Evolutionary conservation across 768 basidiomycete species (phyloP), one percentile per base, ranked within the genome.

Genomic region (Serendipita vermifera): DNA sequence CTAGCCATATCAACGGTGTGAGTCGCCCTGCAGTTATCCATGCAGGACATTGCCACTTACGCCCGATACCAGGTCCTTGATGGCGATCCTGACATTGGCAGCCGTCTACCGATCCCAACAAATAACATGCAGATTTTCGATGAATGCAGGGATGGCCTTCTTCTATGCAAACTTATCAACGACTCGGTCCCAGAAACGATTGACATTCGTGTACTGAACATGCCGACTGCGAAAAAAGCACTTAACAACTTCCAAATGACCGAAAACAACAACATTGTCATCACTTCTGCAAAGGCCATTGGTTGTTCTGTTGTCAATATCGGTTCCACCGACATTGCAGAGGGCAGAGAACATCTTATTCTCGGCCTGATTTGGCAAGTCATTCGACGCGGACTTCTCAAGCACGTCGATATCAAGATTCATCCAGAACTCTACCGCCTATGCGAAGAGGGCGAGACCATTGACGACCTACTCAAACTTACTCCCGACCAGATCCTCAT

Each of bases 241-340:
- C 77, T 99, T 43, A 99, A 99, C 66, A 89, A 90, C 0, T 99
- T 99, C 80, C 92, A 99, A 65, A 97, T 97, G 64, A 98, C 96
- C 0, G 96, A 99, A 69, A 98, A 98, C 75, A 98, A 99, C 77
- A 99, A 98, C 70, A 96, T 99, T 65, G 94, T 98, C 65, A 96
- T 99, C 70, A 86, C 89, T 11, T 98, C 96, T 24, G 83, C 94
- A 33, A 97, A 97, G 72, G 93, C 87, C 68, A 98, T 99, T 61
- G 94, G 96, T 33, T 96, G 96, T 66, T 94, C 90, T 2, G 92
- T 97, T 55, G 94, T 99, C 70, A 99, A 99, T 71, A 97, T 99
- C 61, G 96, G 96, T 24, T 85, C 94, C 0, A 76, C 80, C 2
- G 96, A 99, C 71, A 73, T 99, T 53, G 78, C 90, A 27, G 93